phyloP scores from a whole-genome alignment of 2,329 filamentous ascomycete genomes.

The Didymella pinodella region DNA sequence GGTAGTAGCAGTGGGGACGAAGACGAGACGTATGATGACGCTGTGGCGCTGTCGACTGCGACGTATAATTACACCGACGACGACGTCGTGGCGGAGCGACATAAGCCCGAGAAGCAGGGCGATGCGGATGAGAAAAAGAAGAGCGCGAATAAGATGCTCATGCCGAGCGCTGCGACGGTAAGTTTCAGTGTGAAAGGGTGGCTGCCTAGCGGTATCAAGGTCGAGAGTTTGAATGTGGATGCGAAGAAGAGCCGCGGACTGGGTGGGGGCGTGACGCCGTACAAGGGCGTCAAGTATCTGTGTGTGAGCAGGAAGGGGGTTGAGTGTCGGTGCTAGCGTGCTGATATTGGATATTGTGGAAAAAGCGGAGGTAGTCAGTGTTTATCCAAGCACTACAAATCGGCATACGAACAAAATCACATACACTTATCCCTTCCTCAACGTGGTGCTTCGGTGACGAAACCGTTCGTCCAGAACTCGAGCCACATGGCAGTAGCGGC shows the following conservation, averaged over 20 bases:
- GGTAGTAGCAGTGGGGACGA: constrained; percentile 65
- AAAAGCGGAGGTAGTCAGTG: too few relatives aligned
- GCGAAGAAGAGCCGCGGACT: constrained; percentile 84
- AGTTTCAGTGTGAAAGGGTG: constrained; percentile 67
- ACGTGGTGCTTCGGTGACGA: too few relatives aligned
- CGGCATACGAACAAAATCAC: too few relatives aligned
- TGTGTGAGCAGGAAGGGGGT: constrained; percentile 70
- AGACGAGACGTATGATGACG: constrained; percentile 51
- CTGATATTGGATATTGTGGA: too few relatives aligned
- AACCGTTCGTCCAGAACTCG: too few relatives aligned
- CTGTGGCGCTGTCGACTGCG: constrained; percentile 30
- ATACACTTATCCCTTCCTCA: too few relatives aligned
- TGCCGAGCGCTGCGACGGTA: constrained; percentile 57
- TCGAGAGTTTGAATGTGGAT: constrained; percentile 69
- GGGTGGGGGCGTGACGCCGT: constrained; percentile 88
- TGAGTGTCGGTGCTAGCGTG: constrained; percentile 39
- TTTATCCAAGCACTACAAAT: too few relatives aligned
- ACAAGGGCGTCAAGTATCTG: constrained; percentile 98
- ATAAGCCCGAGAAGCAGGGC: not conserved
- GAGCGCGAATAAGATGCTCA: constrained; percentile 63
- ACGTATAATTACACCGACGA: constrained; percentile 48
- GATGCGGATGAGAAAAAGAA: constrained; percentile 59
- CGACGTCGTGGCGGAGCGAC: not conserved
- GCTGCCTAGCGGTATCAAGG: constrained; percentile 69
- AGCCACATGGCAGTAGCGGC: too few relatives aligned